Evolutionary conservation across 2,329 filamentous ascomycete species (phyloP), one percentile per base, ranked within the genome.

Genomic region (Nigrospora sphaerica): DNA sequence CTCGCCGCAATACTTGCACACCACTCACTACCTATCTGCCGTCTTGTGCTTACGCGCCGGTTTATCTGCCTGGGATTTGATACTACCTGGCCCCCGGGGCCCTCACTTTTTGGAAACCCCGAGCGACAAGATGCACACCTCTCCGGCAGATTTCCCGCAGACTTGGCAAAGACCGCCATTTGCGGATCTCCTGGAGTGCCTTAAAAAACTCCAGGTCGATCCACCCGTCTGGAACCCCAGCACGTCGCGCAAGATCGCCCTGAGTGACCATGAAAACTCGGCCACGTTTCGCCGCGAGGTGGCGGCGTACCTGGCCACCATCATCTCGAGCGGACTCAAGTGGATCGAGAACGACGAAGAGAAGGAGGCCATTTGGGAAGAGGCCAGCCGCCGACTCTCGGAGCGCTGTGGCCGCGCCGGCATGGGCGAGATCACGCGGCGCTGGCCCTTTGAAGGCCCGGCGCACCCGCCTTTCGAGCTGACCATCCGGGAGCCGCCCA

Each of bases 321-420:
- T 92, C 53, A 77, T 91, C 57, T 77, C 78, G 56, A 88, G 76
- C 56, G 70, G 73, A 5, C 71, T 93, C 34, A 61, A 64, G 14
- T 93, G 88, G 88, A 77, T 92, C 47, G 63, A 74, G 9, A 73
- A 80, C 48, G 83, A 88, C 19, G 78, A 79, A 3, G 70, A 78
- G 52, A 80, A 75, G 57, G 88, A 92, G 60, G 59, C 66, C 6
- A 66, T 95, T 13, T 95, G 90, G 87, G 81, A 86, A 39, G 73
- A 83, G 53, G 90, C 92, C 2, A 90, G 89, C 55, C 77, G 78
- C 49, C 77, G 92, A 41, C 77, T 97, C 50, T 85, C 88, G 38
- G 91, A 96, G 65, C 78, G 92, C 14, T 95, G 90, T 51, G 93
- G 93, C 1, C 78, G 93, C 45, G 78, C 77, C 47, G 80, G 78